Evolutionary conservation across 768 basidiomycete genomes (phyloP).

Genomic region (Tricholoma saponaceum): DNA sequence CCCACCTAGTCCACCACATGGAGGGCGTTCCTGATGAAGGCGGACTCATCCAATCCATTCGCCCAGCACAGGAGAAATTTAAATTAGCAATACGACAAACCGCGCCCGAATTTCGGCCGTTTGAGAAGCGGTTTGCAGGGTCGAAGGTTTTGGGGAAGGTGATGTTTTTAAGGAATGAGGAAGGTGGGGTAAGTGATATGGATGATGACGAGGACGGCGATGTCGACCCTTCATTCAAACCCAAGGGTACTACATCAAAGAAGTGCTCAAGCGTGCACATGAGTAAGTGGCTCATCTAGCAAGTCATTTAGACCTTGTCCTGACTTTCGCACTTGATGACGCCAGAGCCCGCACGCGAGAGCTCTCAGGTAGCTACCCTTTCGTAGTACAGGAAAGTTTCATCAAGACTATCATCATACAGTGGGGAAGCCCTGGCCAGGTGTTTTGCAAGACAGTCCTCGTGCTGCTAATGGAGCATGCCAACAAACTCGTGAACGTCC

Average conservation of each 20-base stretch:
- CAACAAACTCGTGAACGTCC: conserved; percentile 35
- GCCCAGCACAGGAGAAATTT: conserved; percentile 46
- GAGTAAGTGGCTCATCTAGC: no score
- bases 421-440: conserved; percentile 56
- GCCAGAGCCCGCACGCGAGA: conserved; percentile 68
- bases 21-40: conserved; percentile 34
- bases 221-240: no score
- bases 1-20: no score
- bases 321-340: no score
- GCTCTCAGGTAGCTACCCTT: conserved; percentile 64
- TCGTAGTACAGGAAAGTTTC: conserved; percentile 49
- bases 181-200: no score
- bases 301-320: no score
- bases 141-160: conserved; percentile 13
- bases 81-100: conserved; percentile 43
- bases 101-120: conserved; percentile 57
- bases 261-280: conserved; percentile 44
- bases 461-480: conserved; percentile 35
- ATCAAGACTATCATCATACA: conserved; percentile 39
- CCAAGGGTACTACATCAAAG: conserved; percentile 37
- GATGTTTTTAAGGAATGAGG: conserved; percentile 39
- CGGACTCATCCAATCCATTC: conserved; percentile 56
- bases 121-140: conserved; percentile 18
- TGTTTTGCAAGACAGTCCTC: conserved; percentile 42
- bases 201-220: background rate